Base-by-base conservation (phyloP, 2,329 filamentous ascomycete genomes). In the Rhynchosporium agropyri region DNA sequence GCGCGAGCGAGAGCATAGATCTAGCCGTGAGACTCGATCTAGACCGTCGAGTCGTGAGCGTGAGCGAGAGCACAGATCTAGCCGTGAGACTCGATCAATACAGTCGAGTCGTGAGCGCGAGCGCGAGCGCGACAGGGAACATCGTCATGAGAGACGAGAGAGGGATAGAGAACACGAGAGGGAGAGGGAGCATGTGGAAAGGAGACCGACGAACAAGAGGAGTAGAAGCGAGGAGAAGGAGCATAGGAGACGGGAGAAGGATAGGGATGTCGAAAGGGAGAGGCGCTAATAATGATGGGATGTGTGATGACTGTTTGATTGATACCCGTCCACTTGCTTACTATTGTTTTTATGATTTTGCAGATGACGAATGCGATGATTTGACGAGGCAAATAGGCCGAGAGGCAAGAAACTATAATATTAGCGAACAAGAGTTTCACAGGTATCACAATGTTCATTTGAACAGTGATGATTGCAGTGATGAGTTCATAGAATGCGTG, bases 151-250 rank as follows among this genome's bases (percentile, higher is more conserved):
- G 33, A 36, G 49, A 45, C 49, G 58, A 29, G 38, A 45, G 51
- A 51, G 46, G 13, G 58, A 60, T 29, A 20, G 42, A n/a, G 54
- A 57, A 38, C 54, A 57, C n/a, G 54, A 57, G 12, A 57, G 54
- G 54, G 54, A 57, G 54, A 36, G 9, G 26, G 63, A 63, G 26
- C 62, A 57, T 33, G 38, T 38, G 28, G 53, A 54, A 48, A 36
- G 33, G 33, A 60, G 63, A 46, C 56, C 55, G n/a, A 55, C 42
- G 20, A 56, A 46, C 28, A 58, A 60, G 31, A 53, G 53, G 62
- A 57, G 51, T 15, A 53, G 53, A 60, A 57, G 51, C n/a, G 55
- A 55, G 58, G 45, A 63, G 42, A 53, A 60, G 33, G 43, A 60
- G 8, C 12, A 36, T 33, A 38, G 51, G 38, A 50, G 45, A 15